Evolutionary conservation across 495 filamentous ascomycete genomes (phyloP), one percentile per base, ranked within the genome.

Genomic region (Podospora pseudoanserina): DNA sequence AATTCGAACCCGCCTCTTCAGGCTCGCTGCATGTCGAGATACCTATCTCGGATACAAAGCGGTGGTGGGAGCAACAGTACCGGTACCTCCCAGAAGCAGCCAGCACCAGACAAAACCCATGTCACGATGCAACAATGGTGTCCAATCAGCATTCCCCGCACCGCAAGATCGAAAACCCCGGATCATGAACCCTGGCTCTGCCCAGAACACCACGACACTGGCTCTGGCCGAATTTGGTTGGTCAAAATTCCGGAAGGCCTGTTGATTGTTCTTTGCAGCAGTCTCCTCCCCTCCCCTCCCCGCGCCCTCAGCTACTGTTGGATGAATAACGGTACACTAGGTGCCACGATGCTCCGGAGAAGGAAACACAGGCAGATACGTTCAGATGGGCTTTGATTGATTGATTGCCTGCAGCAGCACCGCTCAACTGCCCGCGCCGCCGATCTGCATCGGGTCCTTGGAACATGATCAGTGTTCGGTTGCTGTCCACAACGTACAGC

Each of bases 151-250:
- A 18, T 16, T 23, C 61, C 61, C 61, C 34, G 20, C 28, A 59
- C 28, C 0, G 19, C 18, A 32, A 63, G 61, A 63, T 63, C 61
- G 26, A 49, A 49, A 49, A 49, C 39, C 39, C 39, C 39, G 39
- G 39, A 49, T 49, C 39, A 49, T 13, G 39, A 16, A 49, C 39
- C 39, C 39, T 11, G 39, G 39, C 39, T 49, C 39, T 49, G 71
- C 70, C 71, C 71, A 71, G 71, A 66, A 68, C 64, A 69, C 73
- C 71, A 67, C 70, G 73, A 71, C 69, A 71, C 73, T 65, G 69
- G 66, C 23, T 63, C 32, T 49, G 61, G 32, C 28, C 13, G 39
- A 49, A 13, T 49, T 44, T 44, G 49, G 60, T 65, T 49, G 39
- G 39, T 49, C 39, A 49, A 39, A 60, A 68, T 55, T 62, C 64